These are phyloP conservation scores for Heteromeles arbutifolia DNA, from an alignment of 306 rosid species.

Conservation along the genomic window DNA sequence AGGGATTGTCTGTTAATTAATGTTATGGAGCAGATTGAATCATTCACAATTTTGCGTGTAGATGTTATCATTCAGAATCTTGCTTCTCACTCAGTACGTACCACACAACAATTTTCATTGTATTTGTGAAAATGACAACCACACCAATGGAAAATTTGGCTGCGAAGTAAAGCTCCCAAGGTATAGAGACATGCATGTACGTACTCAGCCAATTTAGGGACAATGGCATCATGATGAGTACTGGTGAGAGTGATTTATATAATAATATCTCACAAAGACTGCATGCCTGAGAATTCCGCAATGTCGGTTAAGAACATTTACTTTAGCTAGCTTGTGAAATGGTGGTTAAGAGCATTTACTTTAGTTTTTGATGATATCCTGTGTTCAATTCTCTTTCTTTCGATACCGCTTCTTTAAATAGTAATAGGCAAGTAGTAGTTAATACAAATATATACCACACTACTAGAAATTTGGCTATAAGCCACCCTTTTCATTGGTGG, in stretches of 20 bases:
- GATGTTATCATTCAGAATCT: too few relatives aligned
- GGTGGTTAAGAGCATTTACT: not conserved
- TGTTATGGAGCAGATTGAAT: slow-evolving; percentile 29
- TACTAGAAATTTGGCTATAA: too few relatives aligned
- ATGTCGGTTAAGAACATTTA: not conserved
- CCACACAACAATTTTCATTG: too few relatives aligned
- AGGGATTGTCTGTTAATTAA: slow-evolving; percentile 30
- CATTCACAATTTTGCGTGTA: slow-evolving; percentile 9
- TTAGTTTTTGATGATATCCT: not conserved
- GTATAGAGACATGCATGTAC: not conserved
- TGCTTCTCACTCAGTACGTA: too few relatives aligned
- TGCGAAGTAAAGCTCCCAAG: not conserved
- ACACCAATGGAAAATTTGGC: too few relatives aligned
- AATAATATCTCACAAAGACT: too few relatives aligned
- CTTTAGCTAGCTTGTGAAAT: too few relatives aligned
- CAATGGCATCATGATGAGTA: not conserved
- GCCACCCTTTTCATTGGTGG: too few relatives aligned
- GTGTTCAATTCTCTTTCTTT: not conserved
- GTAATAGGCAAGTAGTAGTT: not conserved
- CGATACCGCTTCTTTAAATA: too few relatives aligned
- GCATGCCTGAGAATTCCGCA: not conserved
- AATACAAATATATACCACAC: too few relatives aligned
- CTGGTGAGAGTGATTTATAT: not conserved
- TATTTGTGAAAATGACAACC: too few relatives aligned
- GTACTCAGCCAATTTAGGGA: too few relatives aligned